Evolutionary conservation across 2,329 filamentous ascomycete species (phyloP), one percentile per base, ranked within the genome.

Genomic region (Triangularia verruculosa): DNA sequence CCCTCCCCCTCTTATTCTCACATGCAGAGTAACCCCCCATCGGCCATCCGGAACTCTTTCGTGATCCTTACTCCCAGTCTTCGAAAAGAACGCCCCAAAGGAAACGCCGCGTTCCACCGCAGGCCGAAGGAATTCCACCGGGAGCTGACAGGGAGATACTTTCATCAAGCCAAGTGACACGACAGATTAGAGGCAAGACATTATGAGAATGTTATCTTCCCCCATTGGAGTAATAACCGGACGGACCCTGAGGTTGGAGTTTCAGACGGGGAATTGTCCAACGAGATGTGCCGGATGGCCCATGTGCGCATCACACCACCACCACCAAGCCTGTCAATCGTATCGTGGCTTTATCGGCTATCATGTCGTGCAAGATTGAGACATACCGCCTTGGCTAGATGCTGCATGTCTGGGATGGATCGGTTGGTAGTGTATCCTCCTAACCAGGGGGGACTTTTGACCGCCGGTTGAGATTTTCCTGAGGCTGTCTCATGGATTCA

Each of bases 251-350:
- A 4, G 47, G 25, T 12, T 25, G 11, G 20, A n/a, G 51, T 15
- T 25, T 13, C 22, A 25, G n/a, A 24, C 4, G 13, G 47, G 56
- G 22, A 20, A 43, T 58, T 47, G 30, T 39, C 32, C 56, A 58
- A 58, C 56, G 24, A 58, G 20, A 58, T 58, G n/a, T 47, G n/a
- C 22, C 20, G 56, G 24, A 39, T 27, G n/a, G 34, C 15, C 56
- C 56, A 58, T 47, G 56, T 58, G 56, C 53, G 39, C n/a, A 47
- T 8, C 39, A 47, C 39, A 47, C 39, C 34, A 43, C 34, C 34
- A 39, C 15, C 53, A 55, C 30, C 12, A 55, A 56, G 9, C n/a
- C 25, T 34, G 28, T 57, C 27, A 30, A 34, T 20, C 54, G 54
- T 20, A 47, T 47, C 17, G 39, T 47, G 39, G 39, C 39, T 22